Percentiles rank a stretch among this genome's conserved stretches.
Evolutionary conservation across 1,139 yeast species (phyloP).

Genomic region (Arxiozyma slooffiae): DNA sequence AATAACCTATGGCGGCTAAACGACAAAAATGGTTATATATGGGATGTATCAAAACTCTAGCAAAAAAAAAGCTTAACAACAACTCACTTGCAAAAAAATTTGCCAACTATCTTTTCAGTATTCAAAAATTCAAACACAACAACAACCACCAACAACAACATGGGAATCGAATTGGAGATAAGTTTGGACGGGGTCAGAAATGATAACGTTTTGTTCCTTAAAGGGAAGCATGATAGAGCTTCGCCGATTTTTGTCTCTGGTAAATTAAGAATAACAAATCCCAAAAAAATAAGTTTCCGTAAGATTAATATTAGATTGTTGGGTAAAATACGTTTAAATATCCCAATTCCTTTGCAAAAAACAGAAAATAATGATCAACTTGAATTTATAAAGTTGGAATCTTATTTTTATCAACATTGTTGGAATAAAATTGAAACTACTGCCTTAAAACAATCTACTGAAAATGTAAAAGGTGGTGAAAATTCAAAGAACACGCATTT

Average conservation of each 20-base stretch:
- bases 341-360: neutral
- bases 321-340: constrained; percentile 35
- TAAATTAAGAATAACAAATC: constrained; percentile 60
- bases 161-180: constrained; percentile 9
- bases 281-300: constrained; percentile 64
- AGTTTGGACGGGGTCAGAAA: constrained; percentile 27
- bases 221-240: constrained; percentile 72
- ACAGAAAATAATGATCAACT: neutral
- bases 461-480: neutral
- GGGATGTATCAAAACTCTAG: neutral
- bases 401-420: constrained; percentile 47
- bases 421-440: constrained; percentile 21
- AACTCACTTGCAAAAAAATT: neutral
- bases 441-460: constrained; percentile 10
- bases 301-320: constrained; percentile 52
- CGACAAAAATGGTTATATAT: too few species aligned
- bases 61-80: neutral
- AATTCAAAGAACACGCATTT: too few species aligned
- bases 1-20: neutral
- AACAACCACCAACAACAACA: neutral
- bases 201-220: constrained; percentile 61
- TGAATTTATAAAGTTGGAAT: constrained; percentile 52
- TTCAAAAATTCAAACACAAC: neutral
- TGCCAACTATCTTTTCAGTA: constrained; percentile 1
- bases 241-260: constrained; percentile 70